Conservation (phyloP, 495 filamentous ascomycete species). For the Hyaloscypha hepaticicola region DNA sequence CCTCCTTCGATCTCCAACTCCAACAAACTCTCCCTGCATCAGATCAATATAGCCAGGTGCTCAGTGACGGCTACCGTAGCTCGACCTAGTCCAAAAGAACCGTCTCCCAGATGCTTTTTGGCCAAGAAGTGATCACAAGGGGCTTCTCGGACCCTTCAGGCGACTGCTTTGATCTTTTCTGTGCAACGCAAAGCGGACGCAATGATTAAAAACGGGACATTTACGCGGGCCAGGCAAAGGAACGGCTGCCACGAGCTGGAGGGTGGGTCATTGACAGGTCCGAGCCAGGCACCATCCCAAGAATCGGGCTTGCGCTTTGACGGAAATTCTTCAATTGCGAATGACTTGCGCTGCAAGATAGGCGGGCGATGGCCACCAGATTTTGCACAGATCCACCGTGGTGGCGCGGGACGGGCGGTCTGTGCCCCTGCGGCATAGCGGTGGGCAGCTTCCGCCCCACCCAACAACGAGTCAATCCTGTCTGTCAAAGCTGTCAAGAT, state of each 20-base stretch:
- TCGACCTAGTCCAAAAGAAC: too few species aligned
- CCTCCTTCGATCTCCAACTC: too few species aligned
- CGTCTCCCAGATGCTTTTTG: background rate
- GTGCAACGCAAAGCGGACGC: background rate
- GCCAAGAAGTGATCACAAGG: background rate
- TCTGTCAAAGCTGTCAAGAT: background rate
- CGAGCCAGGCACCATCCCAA: background rate
- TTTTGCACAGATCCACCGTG: too few species aligned
- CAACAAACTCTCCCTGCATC: too few species aligned
- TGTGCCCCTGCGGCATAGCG: background rate
- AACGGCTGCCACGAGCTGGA: background rate
- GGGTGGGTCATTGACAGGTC: background rate
- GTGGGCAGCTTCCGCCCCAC: background rate
- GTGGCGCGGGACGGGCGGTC: background rate
- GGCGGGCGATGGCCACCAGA: background rate
- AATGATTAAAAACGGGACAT: background rate
- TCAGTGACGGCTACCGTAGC: too few species aligned
- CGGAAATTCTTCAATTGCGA: background rate
- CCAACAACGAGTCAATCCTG: background rate
- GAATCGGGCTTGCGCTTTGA: background rate
- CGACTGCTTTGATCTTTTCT: background rate
- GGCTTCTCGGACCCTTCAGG: background rate
- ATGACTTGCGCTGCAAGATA: background rate
- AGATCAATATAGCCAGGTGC: too few species aligned
- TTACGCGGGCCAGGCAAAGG: background rate